These are phyloP conservation scores for Endothia cerciana DNA, from an alignment of 2,329 filamentous ascomycete species.

Conservation along the genomic window DNA sequence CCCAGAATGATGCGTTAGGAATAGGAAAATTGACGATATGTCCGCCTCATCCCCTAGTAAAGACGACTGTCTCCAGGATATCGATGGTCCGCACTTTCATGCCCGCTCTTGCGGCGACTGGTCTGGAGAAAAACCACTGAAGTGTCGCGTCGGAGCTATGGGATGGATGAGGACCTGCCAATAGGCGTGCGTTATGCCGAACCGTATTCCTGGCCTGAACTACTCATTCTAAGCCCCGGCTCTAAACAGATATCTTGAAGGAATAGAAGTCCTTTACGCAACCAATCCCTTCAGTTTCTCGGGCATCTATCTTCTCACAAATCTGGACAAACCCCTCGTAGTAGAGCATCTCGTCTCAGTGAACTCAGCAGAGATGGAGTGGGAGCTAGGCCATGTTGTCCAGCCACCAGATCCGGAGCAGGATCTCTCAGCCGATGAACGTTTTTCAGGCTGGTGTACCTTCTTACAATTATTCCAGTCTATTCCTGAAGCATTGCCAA, in stretches of 20 bases:
- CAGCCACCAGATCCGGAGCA: conserved; percentile 4
- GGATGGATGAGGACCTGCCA: conserved; percentile 19
- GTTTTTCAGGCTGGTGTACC: conserved; percentile 10
- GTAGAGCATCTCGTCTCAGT: conserved; percentile 3
- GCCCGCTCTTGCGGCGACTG: not conserved
- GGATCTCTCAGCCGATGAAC: conserved; percentile 11
- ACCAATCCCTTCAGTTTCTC: conserved; percentile 13
- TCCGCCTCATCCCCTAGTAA: not conserved
- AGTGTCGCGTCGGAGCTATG: conserved; percentile 13
- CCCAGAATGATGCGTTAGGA: conserved; percentile 8
- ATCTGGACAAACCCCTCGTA: conserved; percentile 5
- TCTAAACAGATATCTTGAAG: conserved; percentile 13
- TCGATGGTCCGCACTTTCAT: not conserved
- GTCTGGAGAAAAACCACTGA: not conserved
- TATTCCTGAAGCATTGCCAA: conserved; percentile 10
- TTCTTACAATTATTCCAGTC: not conserved
- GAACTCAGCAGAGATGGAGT: conserved; percentile 16
- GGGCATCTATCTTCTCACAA: not conserved
- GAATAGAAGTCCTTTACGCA: conserved; percentile 10
- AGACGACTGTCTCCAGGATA: conserved; percentile 3
- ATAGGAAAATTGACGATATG: not conserved
- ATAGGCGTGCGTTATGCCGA: conserved; percentile 9
- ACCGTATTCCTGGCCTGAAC: not conserved
- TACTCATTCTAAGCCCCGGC: no score
- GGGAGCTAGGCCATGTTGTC: conserved; percentile 3